Evolutionary conservation across 2,329 filamentous ascomycete species (phyloP).

Genomic region (Talaromyces rugulosus): DNA sequence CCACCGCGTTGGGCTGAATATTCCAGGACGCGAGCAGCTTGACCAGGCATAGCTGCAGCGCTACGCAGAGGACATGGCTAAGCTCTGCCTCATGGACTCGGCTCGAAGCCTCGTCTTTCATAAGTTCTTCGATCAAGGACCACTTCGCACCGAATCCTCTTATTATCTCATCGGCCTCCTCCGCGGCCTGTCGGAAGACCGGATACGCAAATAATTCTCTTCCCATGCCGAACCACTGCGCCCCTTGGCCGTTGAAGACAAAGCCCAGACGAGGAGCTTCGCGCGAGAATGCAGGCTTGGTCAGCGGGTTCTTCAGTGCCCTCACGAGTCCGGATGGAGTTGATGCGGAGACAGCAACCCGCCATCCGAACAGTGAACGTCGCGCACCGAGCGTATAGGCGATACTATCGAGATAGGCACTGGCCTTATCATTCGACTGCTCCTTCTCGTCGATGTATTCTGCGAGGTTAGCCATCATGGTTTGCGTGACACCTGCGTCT

Average conservation of each 20-base stretch:
- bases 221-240: slow-evolving; percentile 32
- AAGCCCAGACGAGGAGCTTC: slow-evolving; percentile 6
- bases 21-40: slow-evolving; percentile 9
- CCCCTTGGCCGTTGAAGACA: slow-evolving; percentile 36
- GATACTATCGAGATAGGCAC: slow-evolving; percentile 13
- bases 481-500: slow-evolving; percentile 2
- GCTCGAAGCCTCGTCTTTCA: slow-evolving; percentile 8
- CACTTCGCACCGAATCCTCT: slow-evolving; percentile 18
- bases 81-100: slow-evolving; percentile 5
- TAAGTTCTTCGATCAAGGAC: not conserved
- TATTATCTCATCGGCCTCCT: slow-evolving; percentile 20
- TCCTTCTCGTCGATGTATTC: not conserved
- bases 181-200: not conserved
- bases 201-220: slow-evolving; percentile 16
- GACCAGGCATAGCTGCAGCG: slow-evolving; percentile 17
- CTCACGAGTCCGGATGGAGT: slow-evolving; percentile 24
- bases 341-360: slow-evolving; percentile 15
- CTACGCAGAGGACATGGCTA: slow-evolving; percentile 20
- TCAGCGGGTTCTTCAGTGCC: slow-evolving; percentile 27
- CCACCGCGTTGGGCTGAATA: slow-evolving; percentile 7
- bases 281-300: slow-evolving; percentile 3
- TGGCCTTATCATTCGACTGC: not conserved
- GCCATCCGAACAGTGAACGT: slow-evolving; percentile 21
- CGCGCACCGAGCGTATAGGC: slow-evolving; percentile 22
- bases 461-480: not conserved